Conservation (phyloP, 2,329 filamentous ascomycete species). For the Fusarium devonianum region DNA sequence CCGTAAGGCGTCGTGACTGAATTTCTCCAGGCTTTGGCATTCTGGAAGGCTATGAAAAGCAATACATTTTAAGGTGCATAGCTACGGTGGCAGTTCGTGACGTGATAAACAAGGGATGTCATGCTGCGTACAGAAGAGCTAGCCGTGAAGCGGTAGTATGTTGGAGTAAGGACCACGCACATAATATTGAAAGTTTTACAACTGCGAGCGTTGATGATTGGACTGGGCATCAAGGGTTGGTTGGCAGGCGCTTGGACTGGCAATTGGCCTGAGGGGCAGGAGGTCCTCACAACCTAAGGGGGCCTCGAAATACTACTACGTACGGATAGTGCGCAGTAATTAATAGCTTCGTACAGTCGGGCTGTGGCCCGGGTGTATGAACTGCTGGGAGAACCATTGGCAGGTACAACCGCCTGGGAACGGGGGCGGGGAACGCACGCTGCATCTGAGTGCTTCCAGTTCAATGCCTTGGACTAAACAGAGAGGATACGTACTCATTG, state of each 20-base stretch:
- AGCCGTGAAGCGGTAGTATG: too few species aligned
- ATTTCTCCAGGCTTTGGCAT: not conserved
- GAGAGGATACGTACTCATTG: slow-evolving; percentile 12
- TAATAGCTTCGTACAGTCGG: too few species aligned
- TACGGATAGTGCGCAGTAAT: too few species aligned
- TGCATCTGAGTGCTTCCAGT: too few species aligned
- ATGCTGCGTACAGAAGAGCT: too few species aligned
- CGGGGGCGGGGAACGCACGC: slow-evolving; percentile 5
- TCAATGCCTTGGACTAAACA: too few species aligned
- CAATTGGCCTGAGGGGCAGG: slow-evolving; percentile 25
- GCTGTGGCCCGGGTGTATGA: too few species aligned
- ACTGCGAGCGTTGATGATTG: slow-evolving; percentile 5
- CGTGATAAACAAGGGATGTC: too few species aligned
- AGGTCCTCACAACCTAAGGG: too few species aligned
- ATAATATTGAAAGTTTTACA: slow-evolving; percentile 8
- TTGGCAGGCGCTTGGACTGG: slow-evolving; percentile 15
- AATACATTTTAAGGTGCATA: slow-evolving; percentile 7
- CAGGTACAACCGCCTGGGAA: slow-evolving; percentile 27
- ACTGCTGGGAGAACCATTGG: slow-evolving; percentile 4
- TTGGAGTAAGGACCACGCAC: too few species aligned
- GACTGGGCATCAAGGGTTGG: slow-evolving; percentile 27
- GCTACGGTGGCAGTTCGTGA: slow-evolving; percentile 34
- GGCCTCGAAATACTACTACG: too few species aligned
- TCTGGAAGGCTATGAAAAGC: not conserved
- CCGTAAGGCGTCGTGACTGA: not conserved